phyloP scores from a whole-genome alignment of 2,329 filamentous ascomycete species.

The Aspergillus sp. region DNA sequence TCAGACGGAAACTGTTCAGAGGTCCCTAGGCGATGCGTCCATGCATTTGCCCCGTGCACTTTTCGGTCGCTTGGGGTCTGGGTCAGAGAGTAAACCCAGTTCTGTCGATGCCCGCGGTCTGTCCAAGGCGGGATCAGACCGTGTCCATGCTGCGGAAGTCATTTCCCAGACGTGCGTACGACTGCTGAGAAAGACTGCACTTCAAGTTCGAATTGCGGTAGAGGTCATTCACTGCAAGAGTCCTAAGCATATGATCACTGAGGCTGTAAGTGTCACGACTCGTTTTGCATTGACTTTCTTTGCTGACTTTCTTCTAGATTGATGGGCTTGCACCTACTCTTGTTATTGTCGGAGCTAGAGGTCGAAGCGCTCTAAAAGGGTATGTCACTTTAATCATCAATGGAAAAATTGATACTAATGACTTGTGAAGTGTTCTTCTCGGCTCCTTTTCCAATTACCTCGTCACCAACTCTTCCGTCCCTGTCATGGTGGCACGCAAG shows the following conservation, averaged over 20 bases:
- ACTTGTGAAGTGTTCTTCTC: slow-evolving; percentile 67
- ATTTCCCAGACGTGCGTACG: slow-evolving; percentile 83
- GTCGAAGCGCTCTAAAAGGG: slow-evolving; percentile 89
- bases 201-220: slow-evolving; percentile 89
- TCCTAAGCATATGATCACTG: slow-evolving; percentile 90
- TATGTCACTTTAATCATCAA: slow-evolving; percentile 43
- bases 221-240: slow-evolving; percentile 99
- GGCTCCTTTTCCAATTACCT: slow-evolving; percentile 97
- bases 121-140: slow-evolving; percentile 68
- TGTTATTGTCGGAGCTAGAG: slow-evolving; percentile 87
- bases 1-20: slow-evolving; percentile 48
- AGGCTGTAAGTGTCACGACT: slow-evolving; percentile 57
- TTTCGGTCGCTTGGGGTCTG: slow-evolving; percentile 29
- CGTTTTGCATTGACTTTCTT: background rate
- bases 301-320: slow-evolving; percentile 51
- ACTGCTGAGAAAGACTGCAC: slow-evolving; percentile 79
- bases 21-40: slow-evolving; percentile 29
- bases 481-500: slow-evolving; percentile 96
- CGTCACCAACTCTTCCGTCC: slow-evolving; percentile 92
- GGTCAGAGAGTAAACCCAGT: slow-evolving; percentile 37
- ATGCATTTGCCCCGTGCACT: slow-evolving; percentile 25
- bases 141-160: slow-evolving; percentile 72
- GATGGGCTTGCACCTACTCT: slow-evolving; percentile 87
- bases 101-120: slow-evolving; percentile 47
- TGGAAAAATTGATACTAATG: background rate